Conservation (phyloP, 371 early-diverging fungal species). For the Entomophthora muscae region DNA sequence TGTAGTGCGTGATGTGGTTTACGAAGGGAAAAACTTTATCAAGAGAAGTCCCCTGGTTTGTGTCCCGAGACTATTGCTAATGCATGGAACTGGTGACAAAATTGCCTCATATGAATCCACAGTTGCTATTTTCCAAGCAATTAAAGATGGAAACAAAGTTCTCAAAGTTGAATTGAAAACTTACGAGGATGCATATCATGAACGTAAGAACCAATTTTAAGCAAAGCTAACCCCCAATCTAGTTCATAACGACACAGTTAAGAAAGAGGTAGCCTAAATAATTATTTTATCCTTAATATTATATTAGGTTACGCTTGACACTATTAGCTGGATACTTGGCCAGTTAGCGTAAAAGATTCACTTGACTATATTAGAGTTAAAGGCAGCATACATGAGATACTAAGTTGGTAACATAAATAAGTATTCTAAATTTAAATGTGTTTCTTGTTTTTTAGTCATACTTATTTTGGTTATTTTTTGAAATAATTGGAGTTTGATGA, state of each 20-base stretch:
- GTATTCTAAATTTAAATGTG: too few relatives aligned
- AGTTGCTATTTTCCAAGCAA: slow-evolving; percentile 14
- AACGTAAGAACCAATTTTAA: slow-evolving; percentile 9
- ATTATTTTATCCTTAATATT: too few relatives aligned
- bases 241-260: slow-evolving; percentile 10
- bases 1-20: slow-evolving; percentile 10
- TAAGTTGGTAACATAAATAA: too few relatives aligned
- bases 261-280: slow-evolving; percentile 1
- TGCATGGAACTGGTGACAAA: slow-evolving; percentile 24
- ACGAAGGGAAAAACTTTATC: neutral
- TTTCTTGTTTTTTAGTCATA: too few relatives aligned
- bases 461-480: too few relatives aligned
- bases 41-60: slow-evolving; percentile 11
- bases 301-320: neutral
- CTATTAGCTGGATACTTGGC: too few relatives aligned
- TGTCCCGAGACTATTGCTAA: slow-evolving; percentile 19
- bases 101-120: slow-evolving; percentile 17
- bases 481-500: too few relatives aligned
- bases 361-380: too few relatives aligned
- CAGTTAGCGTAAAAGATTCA: too few relatives aligned
- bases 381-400: too few relatives aligned
- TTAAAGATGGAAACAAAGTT: neutral
- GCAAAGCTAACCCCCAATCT: neutral
- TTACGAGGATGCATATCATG: slow-evolving; percentile 12
- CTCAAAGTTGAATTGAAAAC: slow-evolving; percentile 3